Evolutionary conservation across 257 asterid species (phyloP), one percentile per base, ranked within the genome.

Genomic region (Datura wrightii): DNA sequence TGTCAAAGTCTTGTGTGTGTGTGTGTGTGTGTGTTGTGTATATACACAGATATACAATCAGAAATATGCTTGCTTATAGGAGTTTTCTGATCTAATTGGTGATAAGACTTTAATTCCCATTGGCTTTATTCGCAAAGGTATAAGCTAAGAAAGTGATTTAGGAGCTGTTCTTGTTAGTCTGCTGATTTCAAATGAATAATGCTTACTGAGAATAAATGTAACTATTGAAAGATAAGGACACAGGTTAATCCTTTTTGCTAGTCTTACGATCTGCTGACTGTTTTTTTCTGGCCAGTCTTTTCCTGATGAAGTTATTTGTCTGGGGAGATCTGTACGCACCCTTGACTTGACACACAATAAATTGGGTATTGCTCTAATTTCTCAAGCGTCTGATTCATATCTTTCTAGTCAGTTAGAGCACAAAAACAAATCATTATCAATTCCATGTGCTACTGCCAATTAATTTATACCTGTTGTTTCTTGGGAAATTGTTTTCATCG

Each of bases 281-380:
- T 9, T n/a, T 81, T 37, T 60, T 44, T 76, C 55, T 80, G 85
- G 85, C 14, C 92, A 96, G 99, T 86, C 94, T 82, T 93, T 96
- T 90, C 98, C 99, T 0, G 93, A 93, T 86, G 98, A 91, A 84
- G 95, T 96, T 87, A 92, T 94, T 58, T 93, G 89, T 60, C 89
- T 96, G 69, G 97, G 91, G 85, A 88, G 91, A 90, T 92, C 97
- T 19, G 97, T 94, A 81, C 97, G 99, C 59, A 94, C 98, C 19
- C 97, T 96, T 72, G 99, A 96, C 91, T 89, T 94, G 84, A 94
- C 99, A 5, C 92, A 86, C 87, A 96, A 96, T 80, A 94, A 88
- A 90, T 76, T 96, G 86, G 95, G 98, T 96, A 92, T 81, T 82
- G 55, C 79, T 16, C 52, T 41, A 70, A 70, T 70, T 42, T 44